Evolutionary conservation across 139 green algal genomes (phyloP).

Genomic region (Limnomonas spitsbergensis): DNA sequence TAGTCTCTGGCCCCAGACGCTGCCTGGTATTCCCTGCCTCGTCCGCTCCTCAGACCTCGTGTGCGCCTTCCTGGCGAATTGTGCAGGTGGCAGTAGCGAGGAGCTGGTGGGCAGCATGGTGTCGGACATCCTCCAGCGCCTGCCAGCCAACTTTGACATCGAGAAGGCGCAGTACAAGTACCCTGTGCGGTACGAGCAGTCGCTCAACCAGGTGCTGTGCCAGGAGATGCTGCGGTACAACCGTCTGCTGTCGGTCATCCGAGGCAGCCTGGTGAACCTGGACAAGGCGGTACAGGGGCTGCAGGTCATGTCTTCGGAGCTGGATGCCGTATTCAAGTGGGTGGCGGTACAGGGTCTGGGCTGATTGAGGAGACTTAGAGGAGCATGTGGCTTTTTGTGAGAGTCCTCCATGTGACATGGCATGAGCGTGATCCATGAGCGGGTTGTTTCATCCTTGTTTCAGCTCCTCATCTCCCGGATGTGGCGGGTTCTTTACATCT

Average conservation of each 20-base stretch:
- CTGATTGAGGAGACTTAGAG: no score
- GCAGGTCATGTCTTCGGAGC: conserved; percentile 57
- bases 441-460: no score
- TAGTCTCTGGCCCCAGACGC: no score
- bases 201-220: conserved; percentile 61
- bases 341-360: no score
- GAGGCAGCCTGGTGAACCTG: conserved; percentile 50
- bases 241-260: conserved; percentile 54
- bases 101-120: conserved; percentile 45
- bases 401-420: no score
- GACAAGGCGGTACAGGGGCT: conserved; percentile 58
- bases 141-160: conserved; percentile 67
- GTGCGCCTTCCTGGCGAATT: no score
- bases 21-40: no score
- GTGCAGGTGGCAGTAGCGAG: conserved; percentile 30
- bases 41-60: no score
- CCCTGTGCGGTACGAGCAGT: conserved; percentile 61
- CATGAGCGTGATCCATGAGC: no score
- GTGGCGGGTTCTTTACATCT: no score
- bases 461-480: no score
- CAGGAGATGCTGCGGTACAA: conserved; percentile 81
- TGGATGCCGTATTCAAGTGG: conserved; percentile 65
- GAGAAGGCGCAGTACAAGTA: conserved; percentile 55
- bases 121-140: conserved; percentile 46
- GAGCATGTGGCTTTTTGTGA: no score